A percentile compares a stretch with the other conserved stretches of the same genome.
These are phyloP conservation scores for Terana coerulea DNA, from an alignment of 768 basidiomycete species.

Conservation along the genomic window DNA sequence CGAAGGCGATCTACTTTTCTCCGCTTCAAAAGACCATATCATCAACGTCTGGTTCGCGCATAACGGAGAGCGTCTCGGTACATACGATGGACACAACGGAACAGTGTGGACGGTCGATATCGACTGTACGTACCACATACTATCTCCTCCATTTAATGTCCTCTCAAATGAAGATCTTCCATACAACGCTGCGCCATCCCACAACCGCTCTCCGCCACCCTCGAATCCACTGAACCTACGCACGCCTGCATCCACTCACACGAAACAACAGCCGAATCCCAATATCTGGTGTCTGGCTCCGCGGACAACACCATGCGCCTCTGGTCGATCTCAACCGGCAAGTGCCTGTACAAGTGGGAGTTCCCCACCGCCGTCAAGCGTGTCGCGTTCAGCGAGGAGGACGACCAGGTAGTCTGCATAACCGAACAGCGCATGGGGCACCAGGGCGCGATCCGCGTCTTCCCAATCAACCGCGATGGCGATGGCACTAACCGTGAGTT, in stretches of 20 bases:
- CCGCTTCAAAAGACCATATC: slow-evolving; percentile 91
- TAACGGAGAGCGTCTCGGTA: slow-evolving; percentile 96
- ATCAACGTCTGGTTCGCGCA: slow-evolving; percentile 98
- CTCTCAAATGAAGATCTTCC: too few relatives aligned
- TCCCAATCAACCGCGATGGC: slow-evolving; percentile 77
- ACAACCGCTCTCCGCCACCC: background rate
- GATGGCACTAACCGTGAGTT: slow-evolving; percentile 79
- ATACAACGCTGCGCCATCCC: too few relatives aligned
- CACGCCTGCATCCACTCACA: background rate
- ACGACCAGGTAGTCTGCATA: slow-evolving; percentile 81
- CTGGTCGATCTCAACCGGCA: slow-evolving; percentile 87
- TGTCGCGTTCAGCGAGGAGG: slow-evolving; percentile 87
- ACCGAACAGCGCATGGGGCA: slow-evolving; percentile 97
- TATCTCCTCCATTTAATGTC: too few relatives aligned
- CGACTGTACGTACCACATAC: slow-evolving; percentile 63
- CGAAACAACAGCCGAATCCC: slow-evolving; percentile 65
- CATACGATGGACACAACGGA: slow-evolving; percentile 95
- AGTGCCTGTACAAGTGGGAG: slow-evolving; percentile 94
- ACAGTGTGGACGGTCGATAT: slow-evolving; percentile 95
- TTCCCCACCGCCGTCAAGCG: slow-evolving; percentile 98
- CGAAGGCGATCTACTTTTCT: slow-evolving; percentile 95
- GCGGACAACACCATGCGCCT: slow-evolving; percentile 92
- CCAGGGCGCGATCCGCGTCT: slow-evolving; percentile 89
- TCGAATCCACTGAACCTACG: background rate
- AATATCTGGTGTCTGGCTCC: slow-evolving; percentile 84